Percentiles rank a stretch among this genome's conserved stretches.
Conservation (phyloP, 257 asterid species). For the Gentiana macrophylla region DNA sequence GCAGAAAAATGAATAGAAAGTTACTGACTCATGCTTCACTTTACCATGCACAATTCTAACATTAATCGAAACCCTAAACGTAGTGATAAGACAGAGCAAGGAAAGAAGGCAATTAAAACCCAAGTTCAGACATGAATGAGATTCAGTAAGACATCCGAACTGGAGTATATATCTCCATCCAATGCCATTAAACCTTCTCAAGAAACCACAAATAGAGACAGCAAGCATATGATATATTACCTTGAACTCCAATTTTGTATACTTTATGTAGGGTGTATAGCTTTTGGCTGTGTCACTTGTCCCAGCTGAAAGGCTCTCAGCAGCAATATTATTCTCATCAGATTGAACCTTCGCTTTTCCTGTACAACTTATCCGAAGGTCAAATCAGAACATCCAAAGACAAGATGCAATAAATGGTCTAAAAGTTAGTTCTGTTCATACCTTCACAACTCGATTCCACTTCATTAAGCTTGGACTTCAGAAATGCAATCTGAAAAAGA, state of each 20-base stretch:
- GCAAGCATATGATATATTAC: constrained; percentile 24
- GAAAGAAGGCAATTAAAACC: not conserved
- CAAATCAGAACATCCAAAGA: not conserved
- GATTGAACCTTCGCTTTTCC: constrained; percentile 27
- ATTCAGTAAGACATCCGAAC: not conserved
- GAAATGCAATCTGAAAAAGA: constrained; percentile 50
- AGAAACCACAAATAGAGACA: not conserved
- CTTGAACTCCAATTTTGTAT: constrained; percentile 77
- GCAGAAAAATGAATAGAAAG: too few relatives aligned
- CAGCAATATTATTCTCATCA: constrained; percentile 22
- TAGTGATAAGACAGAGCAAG: not conserved
- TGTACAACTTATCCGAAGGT: constrained; percentile 15
- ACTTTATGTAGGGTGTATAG: constrained; percentile 66
- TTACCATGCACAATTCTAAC: too few relatives aligned
- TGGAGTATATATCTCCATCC: not conserved
- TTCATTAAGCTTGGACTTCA: constrained; percentile 48
- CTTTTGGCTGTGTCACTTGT: constrained; percentile 38
- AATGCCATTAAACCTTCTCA: too few relatives aligned
- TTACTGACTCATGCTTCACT: too few relatives aligned
- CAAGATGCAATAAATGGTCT: constrained; percentile 4
- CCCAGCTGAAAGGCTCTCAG: constrained; percentile 26
- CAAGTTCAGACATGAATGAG: not conserved
- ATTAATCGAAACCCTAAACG: too few relatives aligned
- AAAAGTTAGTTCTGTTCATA: constrained; percentile 6
- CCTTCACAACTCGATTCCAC: constrained; percentile 45